A percentile compares a stretch with the other conserved stretches of the same genome.
Evolutionary conservation across 176 grass and related monocot genomes (phyloP).

Genomic region (Oropetium thomaeum): DNA sequence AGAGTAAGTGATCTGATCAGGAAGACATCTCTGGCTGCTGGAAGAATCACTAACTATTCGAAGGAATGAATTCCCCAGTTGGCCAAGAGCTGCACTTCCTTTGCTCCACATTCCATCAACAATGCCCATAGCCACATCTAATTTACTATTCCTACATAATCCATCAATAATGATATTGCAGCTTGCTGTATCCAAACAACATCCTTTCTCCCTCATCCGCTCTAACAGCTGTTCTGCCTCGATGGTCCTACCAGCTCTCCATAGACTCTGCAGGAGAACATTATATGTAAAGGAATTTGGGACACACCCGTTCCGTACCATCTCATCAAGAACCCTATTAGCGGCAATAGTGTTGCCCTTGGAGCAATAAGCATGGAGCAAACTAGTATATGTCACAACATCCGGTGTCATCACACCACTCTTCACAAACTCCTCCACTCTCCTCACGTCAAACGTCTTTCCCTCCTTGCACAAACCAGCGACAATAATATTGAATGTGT

Average conservation of each 20-base stretch:
- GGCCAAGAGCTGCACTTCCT: conserved; percentile 76
- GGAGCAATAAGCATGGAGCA: conserved; percentile 77
- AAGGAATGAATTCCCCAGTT: conserved; percentile 71
- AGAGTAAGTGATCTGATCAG: conserved; percentile 83
- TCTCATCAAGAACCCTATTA: conserved; percentile 75
- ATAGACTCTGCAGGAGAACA: conserved; percentile 86
- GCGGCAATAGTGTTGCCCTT: conserved; percentile 56
- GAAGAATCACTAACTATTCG: conserved; percentile 50
- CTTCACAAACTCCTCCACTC: conserved; percentile 67
- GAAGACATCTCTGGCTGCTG: conserved; percentile 55
- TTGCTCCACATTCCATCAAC: conserved; percentile 84
- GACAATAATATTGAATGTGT: conserved; percentile 87
- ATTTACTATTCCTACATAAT: conserved; percentile 68
- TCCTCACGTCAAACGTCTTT: conserved; percentile 68
- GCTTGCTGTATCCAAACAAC: conserved; percentile 62
- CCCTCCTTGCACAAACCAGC: conserved; percentile 83
- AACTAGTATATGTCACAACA: conserved; percentile 83
- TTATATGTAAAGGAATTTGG: conserved; percentile 77
- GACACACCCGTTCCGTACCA: conserved; percentile 55
- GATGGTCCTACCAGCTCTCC: conserved; percentile 65
- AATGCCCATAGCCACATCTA: conserved; percentile 84
- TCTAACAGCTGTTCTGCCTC: conserved; percentile 69
- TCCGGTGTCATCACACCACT: conserved; percentile 67
- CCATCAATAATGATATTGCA: conserved; percentile 95
- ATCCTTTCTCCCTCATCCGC: conserved; percentile 74